A percentile compares a stretch with the other conserved stretches of the same genome.
Evolutionary conservation across 805 yeast genomes (phyloP).

Genomic region (Suhomyces kilbournensis): DNA sequence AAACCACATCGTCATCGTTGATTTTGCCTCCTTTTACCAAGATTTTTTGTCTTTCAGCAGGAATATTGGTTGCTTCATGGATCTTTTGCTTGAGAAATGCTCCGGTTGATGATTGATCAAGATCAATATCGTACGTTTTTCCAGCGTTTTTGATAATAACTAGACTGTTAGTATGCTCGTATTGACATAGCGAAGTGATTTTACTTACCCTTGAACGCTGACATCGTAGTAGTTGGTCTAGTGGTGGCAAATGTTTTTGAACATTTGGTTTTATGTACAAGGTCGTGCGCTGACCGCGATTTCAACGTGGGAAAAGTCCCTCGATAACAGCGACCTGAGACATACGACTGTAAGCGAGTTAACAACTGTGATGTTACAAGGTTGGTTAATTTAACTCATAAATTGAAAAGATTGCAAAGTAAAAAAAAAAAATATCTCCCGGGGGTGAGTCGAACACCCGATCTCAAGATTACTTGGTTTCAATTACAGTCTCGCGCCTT

Average conservation of each 20-base stretch:
- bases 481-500: constrained; percentile 49
- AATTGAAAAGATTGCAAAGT: no score
- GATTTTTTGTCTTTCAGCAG: constrained; percentile 87
- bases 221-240: background rate
- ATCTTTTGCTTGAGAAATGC: constrained; percentile 64
- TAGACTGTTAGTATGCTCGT: constrained; percentile 1
- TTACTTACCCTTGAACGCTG: background rate
- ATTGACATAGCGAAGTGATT: background rate
- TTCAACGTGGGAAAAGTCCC: background rate
- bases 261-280: background rate
- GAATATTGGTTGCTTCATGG: constrained; percentile 71
- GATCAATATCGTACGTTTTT: constrained; percentile 35
- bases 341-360: background rate
- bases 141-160: constrained; percentile 42
- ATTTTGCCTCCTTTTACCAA: constrained; percentile 87
- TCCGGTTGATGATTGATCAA: constrained; percentile 57
- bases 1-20: constrained; percentile 61
- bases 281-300: background rate
- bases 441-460: constrained; percentile 52
- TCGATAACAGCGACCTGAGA: background rate
- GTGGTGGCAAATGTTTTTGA: constrained; percentile 1
- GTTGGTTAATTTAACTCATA: background rate
- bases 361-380: background rate
- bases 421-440: constrained; percentile 29
- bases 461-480: constrained; percentile 41